Percentiles rank a stretch among this genome's conserved stretches.
These are phyloP conservation scores for Diplocarpon mali DNA, from an alignment of 2,329 filamentous ascomycete genomes.

Conservation along the genomic window DNA sequence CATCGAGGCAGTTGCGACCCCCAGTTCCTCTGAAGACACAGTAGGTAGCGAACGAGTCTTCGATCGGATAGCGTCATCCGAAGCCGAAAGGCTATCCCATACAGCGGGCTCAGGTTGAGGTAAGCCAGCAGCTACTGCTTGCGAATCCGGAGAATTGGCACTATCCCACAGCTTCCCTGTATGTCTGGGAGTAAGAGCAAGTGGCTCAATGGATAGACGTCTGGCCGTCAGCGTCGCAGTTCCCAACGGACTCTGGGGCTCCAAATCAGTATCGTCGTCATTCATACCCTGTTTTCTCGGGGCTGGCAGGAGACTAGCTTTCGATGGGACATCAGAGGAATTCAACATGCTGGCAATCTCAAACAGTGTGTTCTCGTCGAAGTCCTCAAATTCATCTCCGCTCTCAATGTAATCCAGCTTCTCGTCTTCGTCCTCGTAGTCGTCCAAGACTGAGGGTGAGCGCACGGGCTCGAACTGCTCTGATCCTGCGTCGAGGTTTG, in stretches of 20 bases:
- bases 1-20: too few species aligned
- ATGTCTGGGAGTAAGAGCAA: conserved; percentile 5
- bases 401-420: conserved; percentile 25
- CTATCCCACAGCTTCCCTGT: conserved; percentile 14
- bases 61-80: too few species aligned
- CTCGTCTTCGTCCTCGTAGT: conserved; percentile 40
- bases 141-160: neutral
- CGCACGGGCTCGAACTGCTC: conserved; percentile 17
- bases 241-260: conserved; percentile 8
- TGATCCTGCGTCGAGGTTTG: conserved; percentile 20
- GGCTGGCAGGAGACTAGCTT: conserved; percentile 37
- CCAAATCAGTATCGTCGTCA: conserved; percentile 18
- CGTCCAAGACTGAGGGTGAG: conserved; percentile 43
- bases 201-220: conserved; percentile 17
- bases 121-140: too few species aligned
- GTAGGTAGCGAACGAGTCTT: too few species aligned
- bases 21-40: too few species aligned
- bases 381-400: conserved; percentile 33
- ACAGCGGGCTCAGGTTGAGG: too few species aligned
- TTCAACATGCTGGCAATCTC: conserved; percentile 51
- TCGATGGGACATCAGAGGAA: conserved; percentile 40
- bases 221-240: conserved; percentile 5
- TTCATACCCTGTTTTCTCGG: conserved; percentile 9
- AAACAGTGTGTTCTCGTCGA: conserved; percentile 52
- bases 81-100: too few species aligned